Percentiles rank a stretch among this genome's conserved stretches.
Conservation (phyloP, 257 asterid species). For the Asclepias syriaca region DNA sequence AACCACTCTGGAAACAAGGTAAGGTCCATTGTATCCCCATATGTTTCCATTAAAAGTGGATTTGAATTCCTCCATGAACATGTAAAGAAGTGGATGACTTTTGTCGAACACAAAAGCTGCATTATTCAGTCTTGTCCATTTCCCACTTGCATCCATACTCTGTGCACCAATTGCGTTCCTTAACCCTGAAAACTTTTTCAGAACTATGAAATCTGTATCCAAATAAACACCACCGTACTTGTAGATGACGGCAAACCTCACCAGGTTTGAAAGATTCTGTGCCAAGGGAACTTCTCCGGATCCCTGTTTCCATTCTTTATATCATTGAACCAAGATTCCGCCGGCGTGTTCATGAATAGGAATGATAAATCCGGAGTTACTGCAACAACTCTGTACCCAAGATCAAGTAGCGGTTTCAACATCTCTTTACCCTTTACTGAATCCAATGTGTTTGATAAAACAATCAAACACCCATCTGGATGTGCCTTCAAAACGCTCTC, state of each 20-base stretch:
- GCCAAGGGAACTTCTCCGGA: constrained; percentile 53
- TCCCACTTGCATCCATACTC: constrained; percentile 34
- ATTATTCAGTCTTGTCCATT: constrained; percentile 70
- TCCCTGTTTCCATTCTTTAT: constrained; percentile 42
- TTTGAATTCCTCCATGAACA: constrained; percentile 68
- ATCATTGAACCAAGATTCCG: constrained; percentile 41
- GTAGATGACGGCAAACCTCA: constrained; percentile 55
- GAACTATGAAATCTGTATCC: constrained; percentile 56
- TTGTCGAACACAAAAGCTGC: constrained; percentile 56
- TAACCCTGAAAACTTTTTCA: constrained; percentile 44
- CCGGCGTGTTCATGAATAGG: constrained; percentile 47
- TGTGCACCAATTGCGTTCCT: constrained; percentile 71
- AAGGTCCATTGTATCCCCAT: constrained; percentile 85
- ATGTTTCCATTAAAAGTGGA: constrained; percentile 52
- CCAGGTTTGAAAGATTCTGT: constrained; percentile 59
- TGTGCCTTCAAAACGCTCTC: constrained; percentile 54
- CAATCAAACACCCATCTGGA: constrained; percentile 44
- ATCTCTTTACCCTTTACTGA: constrained; percentile 30
- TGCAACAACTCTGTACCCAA: constrained; percentile 37
- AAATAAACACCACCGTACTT: constrained; percentile 64
- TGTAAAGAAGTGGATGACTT: constrained; percentile 46
- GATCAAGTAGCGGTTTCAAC: constrained; percentile 34
- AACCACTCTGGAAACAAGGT: constrained; percentile 66
- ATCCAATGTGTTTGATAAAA: constrained; percentile 55
- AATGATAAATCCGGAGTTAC: constrained; percentile 36